A percentile compares a stretch with the other conserved stretches of the same genome.
Evolutionary conservation across 2,329 filamentous ascomycete species (phyloP).

Genomic region (Onygenales sp.): DNA sequence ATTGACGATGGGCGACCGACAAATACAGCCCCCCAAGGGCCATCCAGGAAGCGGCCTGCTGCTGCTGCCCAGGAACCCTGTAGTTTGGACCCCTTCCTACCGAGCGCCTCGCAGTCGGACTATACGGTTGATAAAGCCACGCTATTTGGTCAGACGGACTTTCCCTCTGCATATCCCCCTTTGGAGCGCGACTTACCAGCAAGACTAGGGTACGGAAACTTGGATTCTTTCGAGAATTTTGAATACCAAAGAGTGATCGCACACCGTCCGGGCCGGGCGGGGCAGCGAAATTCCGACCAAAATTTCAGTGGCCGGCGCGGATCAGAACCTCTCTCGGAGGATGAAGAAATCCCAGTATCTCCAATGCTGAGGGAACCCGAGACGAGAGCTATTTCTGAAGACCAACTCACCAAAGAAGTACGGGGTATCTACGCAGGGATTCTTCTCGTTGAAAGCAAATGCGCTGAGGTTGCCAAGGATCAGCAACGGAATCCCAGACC

Average conservation of each 20-base stretch:
- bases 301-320: too few species aligned
- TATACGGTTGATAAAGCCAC: too few species aligned
- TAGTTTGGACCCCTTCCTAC: too few species aligned
- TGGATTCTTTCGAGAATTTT: too few species aligned
- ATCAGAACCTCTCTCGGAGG: neutral
- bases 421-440: conserved; percentile 57
- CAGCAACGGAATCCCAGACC: conserved; percentile 44
- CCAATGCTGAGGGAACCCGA: conserved; percentile 42
- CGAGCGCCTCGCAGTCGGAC: too few species aligned
- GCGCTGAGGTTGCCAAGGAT: conserved; percentile 69
- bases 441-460: conserved; percentile 78
- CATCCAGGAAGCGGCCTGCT: neutral
- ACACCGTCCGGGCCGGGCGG: too few species aligned
- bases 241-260: too few species aligned
- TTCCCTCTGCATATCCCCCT: too few species aligned
- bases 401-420: conserved; percentile 72
- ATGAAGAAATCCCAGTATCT: neutral
- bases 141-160: too few species aligned
- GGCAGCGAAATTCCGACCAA: too few species aligned
- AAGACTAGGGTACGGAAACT: too few species aligned
- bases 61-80: neutral
- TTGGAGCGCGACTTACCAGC: too few species aligned
- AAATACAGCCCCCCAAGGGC: neutral
- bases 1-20: neutral
- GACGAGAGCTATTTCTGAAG: conserved; percentile 61